Base-by-base conservation (phyloP, 2,329 filamentous ascomycete genomes). In the Curvularia sp. region DNA sequence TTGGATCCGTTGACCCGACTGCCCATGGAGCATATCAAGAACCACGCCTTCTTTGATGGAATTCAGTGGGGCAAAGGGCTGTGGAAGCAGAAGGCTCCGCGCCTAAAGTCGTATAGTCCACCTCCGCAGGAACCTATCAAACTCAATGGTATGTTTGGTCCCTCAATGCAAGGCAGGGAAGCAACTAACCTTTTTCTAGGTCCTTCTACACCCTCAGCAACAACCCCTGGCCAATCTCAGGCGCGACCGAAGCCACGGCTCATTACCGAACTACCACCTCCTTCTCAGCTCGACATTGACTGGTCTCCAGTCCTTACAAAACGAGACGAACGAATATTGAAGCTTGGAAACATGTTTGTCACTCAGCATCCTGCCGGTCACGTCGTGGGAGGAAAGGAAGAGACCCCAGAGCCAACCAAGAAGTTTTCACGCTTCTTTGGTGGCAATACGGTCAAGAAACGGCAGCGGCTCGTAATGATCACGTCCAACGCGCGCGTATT, bases 231-330 rank as follows among this genome's bases (percentile, higher is more conserved):
- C 31, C 65, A 65, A 42, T 31, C 58, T 30, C 72, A 68, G 52
- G 51, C 71, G 54, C 70, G 92, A 55, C 84, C 86, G 9, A 90
- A 93, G 31, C 74, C 75, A 31, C 65, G 93, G 61, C 88, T 97
- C 60, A 96, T 99, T 60, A 98, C 95, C 0, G 95, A 99, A 76
- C 84, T 99, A 9, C 93, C 95, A 15, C 94, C 95, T 24, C 53
- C 57, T 26, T 56, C 57, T 35, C 57, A 59, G 5, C 57, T 59
- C 43, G 57, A 59, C 48, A 59, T 59, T 57, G 95, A 99, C 78
- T 99, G 95, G 95, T 97, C 94, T 0, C 95, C 95, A 0, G 93
- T 99, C 4, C 82, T 99, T 55, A 97, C 91, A 9, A 88, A 89
- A 70, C 89, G 88, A 59, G 97, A 98, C 72, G 95, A 99, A 78